Conservation (phyloP, 2,329 filamentous ascomycete genomes). For the Epichloe hybrida region DNA sequence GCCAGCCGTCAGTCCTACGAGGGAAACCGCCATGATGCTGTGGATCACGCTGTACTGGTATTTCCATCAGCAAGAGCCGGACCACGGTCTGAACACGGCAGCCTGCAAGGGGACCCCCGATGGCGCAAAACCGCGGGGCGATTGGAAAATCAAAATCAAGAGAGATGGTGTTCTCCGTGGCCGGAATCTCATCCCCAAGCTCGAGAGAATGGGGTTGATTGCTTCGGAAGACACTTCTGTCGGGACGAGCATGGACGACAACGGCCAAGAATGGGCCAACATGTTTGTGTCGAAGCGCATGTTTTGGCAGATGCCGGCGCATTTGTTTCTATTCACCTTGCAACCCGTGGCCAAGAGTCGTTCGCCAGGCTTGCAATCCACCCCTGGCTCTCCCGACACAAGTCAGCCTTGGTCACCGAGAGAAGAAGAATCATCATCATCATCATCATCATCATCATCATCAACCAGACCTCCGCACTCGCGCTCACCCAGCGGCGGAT, state of each 20-base stretch:
- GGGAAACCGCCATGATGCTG: constrained; percentile 92
- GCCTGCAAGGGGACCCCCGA: constrained; percentile 53
- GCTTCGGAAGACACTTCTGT: constrained; percentile 63
- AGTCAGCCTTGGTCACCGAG: constrained; percentile 13
- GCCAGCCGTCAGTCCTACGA: constrained; percentile 63
- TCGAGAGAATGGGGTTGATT: constrained; percentile 86
- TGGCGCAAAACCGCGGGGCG: constrained; percentile 60
- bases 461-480: constrained; percentile 1
- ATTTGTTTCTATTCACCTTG: constrained; percentile 78
- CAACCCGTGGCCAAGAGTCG: constrained; percentile 35
- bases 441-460: not conserved
- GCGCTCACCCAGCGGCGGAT: constrained; percentile 7
- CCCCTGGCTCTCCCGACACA: constrained; percentile 28
- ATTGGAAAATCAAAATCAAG: constrained; percentile 77
- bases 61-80: constrained; percentile 75
- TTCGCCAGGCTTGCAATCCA: constrained; percentile 32
- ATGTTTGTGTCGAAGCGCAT: constrained; percentile 72
- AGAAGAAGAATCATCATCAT: not conserved
- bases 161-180: constrained; percentile 80
- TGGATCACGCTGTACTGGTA: constrained; percentile 96
- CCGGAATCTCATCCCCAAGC: constrained; percentile 71
- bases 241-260: constrained; percentile 48
- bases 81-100: constrained; percentile 46
- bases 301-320: constrained; percentile 87
- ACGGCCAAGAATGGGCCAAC: constrained; percentile 53